These are phyloP conservation scores for Vitis cinerea DNA, from an alignment of 164 flowering plant species.

Conservation along the genomic window DNA sequence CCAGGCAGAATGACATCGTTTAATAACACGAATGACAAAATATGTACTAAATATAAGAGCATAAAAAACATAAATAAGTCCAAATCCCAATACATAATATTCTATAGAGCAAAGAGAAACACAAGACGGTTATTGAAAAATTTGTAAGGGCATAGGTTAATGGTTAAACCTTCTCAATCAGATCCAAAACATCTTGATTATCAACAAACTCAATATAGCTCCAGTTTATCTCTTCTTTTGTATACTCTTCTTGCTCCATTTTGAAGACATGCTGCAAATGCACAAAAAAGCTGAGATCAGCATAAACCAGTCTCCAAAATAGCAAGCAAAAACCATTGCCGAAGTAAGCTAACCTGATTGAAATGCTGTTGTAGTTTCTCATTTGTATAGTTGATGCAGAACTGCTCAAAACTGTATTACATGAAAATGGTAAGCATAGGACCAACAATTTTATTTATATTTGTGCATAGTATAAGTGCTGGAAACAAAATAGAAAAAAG, in stretches of 20 bases:
- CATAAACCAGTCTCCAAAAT: background rate
- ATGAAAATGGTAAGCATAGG: slow-evolving; percentile 13
- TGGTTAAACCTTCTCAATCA: slow-evolving; percentile 80
- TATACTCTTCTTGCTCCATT: slow-evolving; percentile 99
- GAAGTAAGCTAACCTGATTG: slow-evolving; percentile 66
- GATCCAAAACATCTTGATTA: slow-evolving; percentile 93
- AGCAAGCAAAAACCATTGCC: background rate
- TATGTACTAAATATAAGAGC: too few relatives aligned
- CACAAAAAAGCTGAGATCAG: background rate
- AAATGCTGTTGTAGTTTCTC: slow-evolving; percentile 98
- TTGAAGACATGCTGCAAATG: slow-evolving; percentile 90
- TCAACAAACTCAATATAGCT: slow-evolving; percentile 98
- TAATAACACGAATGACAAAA: too few relatives aligned
- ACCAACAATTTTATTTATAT: background rate
- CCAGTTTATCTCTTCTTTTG: slow-evolving; percentile 92
- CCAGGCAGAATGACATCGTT: too few relatives aligned
- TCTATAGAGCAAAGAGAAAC: too few relatives aligned
- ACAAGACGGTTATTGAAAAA: too few relatives aligned
- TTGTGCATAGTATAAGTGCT: background rate
- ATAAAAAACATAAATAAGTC: too few relatives aligned
- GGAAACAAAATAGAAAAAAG: background rate
- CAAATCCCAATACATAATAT: too few relatives aligned
- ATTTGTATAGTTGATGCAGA: slow-evolving; percentile 95
- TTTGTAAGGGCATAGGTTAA: too few relatives aligned
- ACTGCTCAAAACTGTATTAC: slow-evolving; percentile 87